Evolutionary conservation across 495 filamentous ascomycete genomes (phyloP), one percentile per base, ranked within the genome.

Genomic region (Antarctomyces pellizariae): DNA sequence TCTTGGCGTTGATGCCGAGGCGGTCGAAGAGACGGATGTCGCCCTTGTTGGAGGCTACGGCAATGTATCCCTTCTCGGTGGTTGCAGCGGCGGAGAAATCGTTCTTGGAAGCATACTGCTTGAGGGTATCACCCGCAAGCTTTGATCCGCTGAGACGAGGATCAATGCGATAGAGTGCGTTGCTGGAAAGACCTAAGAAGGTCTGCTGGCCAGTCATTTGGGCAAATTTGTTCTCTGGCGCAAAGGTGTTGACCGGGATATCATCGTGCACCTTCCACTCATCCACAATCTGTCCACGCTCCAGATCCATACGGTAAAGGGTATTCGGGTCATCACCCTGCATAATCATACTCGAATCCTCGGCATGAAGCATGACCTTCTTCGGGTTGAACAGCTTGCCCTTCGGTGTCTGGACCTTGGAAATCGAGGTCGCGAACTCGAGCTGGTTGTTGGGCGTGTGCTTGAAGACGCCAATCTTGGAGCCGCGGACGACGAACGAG

Each of bases 251-350:
- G 27, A 97, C 79, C 0, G 74, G 65, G 31, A 97, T 93, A 50
- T 97, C 79, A 30, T 97, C 83, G 40, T 97, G 84, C n/a, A 97
- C 64, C 38, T 90, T 93, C 86, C 86, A 97, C 48, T 97, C 89
- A 43, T 97, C 89, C 2, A 95, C 79, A n/a, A 97, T 76, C 55
- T 92, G 95, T 30, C 86, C 86, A 41, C 86, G 89, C 41, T 95
- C 89, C 33, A 97, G 55, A 54, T 97, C 86, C 86, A 97, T 93
- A 14, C 76, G 77, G 42, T 80, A 97, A n/a, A 97, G 56, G 15
- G 71, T 78, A 50, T 97, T 82, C 3, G 89, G 80, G 33, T 93
- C 67, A 16, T 57, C 57, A 37, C 84, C 78, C 43, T 97, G 89
- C 22, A 97, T 51, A 39, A 97, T 82, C 67, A 97, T 68, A 42